Percentiles rank a stretch among this genome's conserved stretches.
phyloP scores from a whole-genome alignment of 2,329 filamentous ascomycete genomes.

The Grosmannia serpens region DNA sequence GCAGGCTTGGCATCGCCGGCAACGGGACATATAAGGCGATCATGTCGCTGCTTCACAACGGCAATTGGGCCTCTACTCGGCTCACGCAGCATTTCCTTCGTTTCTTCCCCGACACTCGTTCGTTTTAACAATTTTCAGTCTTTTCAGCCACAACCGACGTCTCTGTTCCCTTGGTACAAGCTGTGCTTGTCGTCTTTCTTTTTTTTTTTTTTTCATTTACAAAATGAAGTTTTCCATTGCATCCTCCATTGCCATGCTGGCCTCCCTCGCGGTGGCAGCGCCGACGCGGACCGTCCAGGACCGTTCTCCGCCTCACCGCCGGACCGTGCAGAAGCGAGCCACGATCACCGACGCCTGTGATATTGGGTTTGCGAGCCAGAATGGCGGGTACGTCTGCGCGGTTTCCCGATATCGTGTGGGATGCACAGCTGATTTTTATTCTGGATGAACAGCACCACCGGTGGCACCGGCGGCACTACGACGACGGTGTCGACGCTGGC shows the following conservation, averaged over 20 bases:
- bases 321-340: background rate
- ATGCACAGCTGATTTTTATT: background rate
- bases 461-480: conserved; percentile 41
- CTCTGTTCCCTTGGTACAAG: background rate
- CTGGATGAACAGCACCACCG: conserved; percentile 29
- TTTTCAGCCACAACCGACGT: background rate
- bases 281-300: background rate
- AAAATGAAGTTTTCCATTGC: background rate
- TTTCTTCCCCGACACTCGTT: background rate
- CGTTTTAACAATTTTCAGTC: no score
- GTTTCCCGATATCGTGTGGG: background rate
- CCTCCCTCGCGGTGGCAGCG: background rate
- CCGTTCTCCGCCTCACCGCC: background rate
- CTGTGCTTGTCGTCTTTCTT: background rate
- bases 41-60: background rate
- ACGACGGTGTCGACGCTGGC: conserved; percentile 41
- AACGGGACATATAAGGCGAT: background rate
- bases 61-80: no score
- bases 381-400: conserved; percentile 21
- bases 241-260: background rate
- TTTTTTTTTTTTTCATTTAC: background rate
- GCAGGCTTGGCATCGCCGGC: background rate
- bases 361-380: conserved; percentile 33
- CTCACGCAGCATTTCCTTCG: background rate
- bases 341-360: conserved; percentile 13